Evolutionary conservation across 352 stramenopile species (phyloP).

Genomic region (Porosira glacialis): DNA sequence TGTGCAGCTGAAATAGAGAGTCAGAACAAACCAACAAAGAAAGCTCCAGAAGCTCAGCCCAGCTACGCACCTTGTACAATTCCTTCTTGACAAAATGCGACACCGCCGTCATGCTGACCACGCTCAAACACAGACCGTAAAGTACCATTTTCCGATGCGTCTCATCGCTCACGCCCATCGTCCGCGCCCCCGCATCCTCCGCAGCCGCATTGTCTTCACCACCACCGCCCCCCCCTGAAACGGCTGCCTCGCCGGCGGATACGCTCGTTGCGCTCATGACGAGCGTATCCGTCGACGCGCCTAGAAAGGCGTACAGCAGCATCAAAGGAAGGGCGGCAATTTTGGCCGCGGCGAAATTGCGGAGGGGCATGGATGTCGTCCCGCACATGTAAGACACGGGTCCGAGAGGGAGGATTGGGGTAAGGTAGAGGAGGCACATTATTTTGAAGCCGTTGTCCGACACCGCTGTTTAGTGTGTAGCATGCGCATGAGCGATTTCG

Average conservation of each 20-base stretch:
- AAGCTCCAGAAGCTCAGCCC: too few species aligned
- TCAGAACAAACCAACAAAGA: too few species aligned
- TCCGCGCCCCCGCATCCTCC: constrained; percentile 3
- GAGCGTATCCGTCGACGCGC: constrained; percentile 65
- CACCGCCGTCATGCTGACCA: constrained; percentile 72
- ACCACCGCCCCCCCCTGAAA: too few species aligned
- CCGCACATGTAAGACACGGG: constrained; percentile 75
- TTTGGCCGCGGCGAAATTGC: constrained; percentile 68
- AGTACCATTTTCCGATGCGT: constrained; percentile 70
- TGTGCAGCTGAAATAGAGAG: too few species aligned
- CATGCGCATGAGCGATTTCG: too few species aligned
- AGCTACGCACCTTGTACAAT: constrained; percentile 41
- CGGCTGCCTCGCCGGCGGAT: too few species aligned
- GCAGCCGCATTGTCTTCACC: constrained; percentile 6
- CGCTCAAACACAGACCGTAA: constrained; percentile 61
- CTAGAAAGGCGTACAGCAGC: constrained; percentile 75
- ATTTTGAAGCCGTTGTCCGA: too few species aligned
- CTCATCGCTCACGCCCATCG: constrained; percentile 46
- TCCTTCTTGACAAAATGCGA: constrained; percentile 72
- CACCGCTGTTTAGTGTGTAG: too few species aligned
- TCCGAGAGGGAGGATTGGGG: constrained; percentile 68
- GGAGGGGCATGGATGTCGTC: constrained; percentile 72
- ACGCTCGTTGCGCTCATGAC: too few species aligned
- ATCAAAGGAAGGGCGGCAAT: constrained; percentile 71
- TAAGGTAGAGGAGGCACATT: constrained; percentile 78